These are phyloP conservation scores for Lipomyces anomalus DNA, from an alignment of 805 yeast species.

Conservation along the genomic window DNA sequence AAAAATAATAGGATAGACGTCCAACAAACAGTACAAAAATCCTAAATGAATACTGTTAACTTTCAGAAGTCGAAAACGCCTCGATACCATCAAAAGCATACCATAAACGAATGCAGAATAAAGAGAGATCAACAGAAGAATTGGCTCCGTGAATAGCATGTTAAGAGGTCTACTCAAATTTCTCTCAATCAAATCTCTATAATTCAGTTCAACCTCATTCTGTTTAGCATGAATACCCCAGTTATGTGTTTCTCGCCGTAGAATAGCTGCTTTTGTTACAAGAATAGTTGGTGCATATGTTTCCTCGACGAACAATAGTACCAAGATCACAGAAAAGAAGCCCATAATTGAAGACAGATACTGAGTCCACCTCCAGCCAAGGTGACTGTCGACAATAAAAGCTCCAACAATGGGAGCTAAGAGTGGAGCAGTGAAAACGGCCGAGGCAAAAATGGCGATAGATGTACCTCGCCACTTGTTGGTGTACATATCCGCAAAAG, in stretches of 20 bases:
- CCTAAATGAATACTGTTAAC: too few species aligned
- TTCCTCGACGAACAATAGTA: conserved; percentile 31
- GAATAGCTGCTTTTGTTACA: conserved; percentile 27
- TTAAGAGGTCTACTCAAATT: conserved; percentile 33
- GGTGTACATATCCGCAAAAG: conserved; percentile 54
- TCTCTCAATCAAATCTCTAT: conserved; percentile 41
- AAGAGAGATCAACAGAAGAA: conserved; percentile 33
- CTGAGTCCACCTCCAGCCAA: conserved; percentile 56
- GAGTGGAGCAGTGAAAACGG: conserved; percentile 10
- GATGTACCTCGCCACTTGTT: conserved; percentile 45
- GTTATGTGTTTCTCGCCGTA: conserved; percentile 51
- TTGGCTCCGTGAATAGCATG: conserved; percentile 37
- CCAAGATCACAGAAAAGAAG: conserved; percentile 28
- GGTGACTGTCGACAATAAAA: conserved; percentile 42
- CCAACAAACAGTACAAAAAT: conserved; percentile 60
- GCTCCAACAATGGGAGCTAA: conserved; percentile 43
- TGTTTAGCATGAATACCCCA: conserved; percentile 40
- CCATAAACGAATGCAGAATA: conserved; percentile 39
- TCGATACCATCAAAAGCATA: too few species aligned
- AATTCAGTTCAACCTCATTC: conserved; percentile 43
- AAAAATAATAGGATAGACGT: conserved; percentile 71
- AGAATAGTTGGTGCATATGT: conserved; percentile 73
- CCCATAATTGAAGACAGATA: conserved; percentile 8
- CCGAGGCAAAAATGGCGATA: conserved; percentile 10
- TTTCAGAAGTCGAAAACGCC: too few species aligned